Conservation (phyloP, 345 rosid genomes). For the Bruguiera gymnorhiza region DNA sequence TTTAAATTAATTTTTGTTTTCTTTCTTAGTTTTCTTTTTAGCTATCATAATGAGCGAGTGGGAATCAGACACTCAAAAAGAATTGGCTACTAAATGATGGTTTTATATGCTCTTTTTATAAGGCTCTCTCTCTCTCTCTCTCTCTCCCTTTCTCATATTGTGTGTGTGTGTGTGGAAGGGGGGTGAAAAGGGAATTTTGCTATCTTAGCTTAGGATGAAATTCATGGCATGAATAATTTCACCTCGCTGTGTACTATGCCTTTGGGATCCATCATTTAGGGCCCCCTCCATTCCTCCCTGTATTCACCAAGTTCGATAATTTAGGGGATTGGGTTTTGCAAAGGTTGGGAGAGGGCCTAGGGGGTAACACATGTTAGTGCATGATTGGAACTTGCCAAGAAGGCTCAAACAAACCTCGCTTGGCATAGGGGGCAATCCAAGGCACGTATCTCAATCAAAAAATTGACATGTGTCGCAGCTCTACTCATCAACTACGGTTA, state of each 20-base stretch:
- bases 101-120: conserved; percentile 12
- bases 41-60: conserved; percentile 10
- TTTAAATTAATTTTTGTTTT: neutral
- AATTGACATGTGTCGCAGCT: conserved; percentile 23
- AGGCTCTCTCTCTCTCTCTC: conserved; percentile 11
- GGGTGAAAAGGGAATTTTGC: conserved; percentile 7
- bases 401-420: conserved; percentile 29
- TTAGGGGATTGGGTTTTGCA: conserved; percentile 22
- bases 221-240: conserved; percentile 83
- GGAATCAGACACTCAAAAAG: conserved; percentile 30
- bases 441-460: conserved; percentile 24
- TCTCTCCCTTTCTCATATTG: neutral
- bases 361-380: conserved; percentile 41
- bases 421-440: conserved; percentile 11
- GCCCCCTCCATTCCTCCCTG: conserved; percentile 27
- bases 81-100: conserved; percentile 16
- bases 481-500: conserved; percentile 5
- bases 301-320: conserved; percentile 35
- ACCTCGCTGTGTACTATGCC: conserved; percentile 54
- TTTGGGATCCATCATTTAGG: conserved; percentile 69
- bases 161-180: neutral
- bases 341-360: conserved; percentile 21
- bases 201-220: conserved; percentile 45
- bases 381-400: conserved; percentile 46
- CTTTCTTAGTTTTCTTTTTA: conserved; percentile 3